phyloP scores from a whole-genome alignment of 2,329 filamentous ascomycete genomes.

The Epichloe sibirici region DNA sequence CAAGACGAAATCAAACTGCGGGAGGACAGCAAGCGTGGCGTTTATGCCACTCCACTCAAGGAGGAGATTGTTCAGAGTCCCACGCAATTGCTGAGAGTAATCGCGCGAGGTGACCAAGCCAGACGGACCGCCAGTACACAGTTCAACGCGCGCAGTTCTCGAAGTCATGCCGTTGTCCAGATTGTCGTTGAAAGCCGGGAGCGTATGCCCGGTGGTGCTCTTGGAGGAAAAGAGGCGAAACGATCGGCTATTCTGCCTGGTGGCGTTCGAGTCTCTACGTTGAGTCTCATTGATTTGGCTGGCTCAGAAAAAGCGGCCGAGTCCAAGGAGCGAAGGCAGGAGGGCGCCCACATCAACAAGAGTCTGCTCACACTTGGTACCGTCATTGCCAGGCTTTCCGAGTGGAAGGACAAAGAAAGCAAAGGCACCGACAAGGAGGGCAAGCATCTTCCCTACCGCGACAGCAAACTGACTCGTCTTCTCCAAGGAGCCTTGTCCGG shows the following conservation, averaged over 20 bases:
- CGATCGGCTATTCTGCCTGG: conserved; percentile 63
- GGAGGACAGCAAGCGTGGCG: conserved; percentile 90
- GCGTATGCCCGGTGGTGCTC: conserved; percentile 50
- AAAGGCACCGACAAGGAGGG: conserved; percentile 66
- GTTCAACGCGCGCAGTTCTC: conserved; percentile 91
- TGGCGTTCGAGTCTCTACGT: conserved; percentile 85
- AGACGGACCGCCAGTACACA: conserved; percentile 88
- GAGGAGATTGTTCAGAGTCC: conserved; percentile 98
- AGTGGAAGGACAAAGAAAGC: conserved; percentile 70
- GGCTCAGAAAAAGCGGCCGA: conserved; percentile 95
- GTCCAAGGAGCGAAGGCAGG: conserved; percentile 82
- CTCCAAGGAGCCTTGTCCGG: conserved; percentile 88
- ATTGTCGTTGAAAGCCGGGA: conserved; percentile 97
- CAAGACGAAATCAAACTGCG: conserved; percentile 95
- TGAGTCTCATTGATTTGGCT: conserved; percentile 91
- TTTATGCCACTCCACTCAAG: conserved; percentile 91
- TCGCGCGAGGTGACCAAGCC: conserved; percentile 85
- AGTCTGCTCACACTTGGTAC: conserved; percentile 89
- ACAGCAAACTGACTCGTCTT: conserved; percentile 91
- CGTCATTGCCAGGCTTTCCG: conserved; percentile 86
- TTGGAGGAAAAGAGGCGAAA: conserved; percentile 34
- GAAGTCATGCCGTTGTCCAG: conserved; percentile 95
- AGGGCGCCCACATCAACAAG: conserved; percentile 98
- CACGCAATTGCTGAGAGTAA: conserved; percentile 86
- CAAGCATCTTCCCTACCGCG: conserved; percentile 90